These are phyloP conservation scores for Cladophialophora chaetospira DNA, from an alignment of 2,329 filamentous ascomycete genomes.

Conservation along the genomic window DNA sequence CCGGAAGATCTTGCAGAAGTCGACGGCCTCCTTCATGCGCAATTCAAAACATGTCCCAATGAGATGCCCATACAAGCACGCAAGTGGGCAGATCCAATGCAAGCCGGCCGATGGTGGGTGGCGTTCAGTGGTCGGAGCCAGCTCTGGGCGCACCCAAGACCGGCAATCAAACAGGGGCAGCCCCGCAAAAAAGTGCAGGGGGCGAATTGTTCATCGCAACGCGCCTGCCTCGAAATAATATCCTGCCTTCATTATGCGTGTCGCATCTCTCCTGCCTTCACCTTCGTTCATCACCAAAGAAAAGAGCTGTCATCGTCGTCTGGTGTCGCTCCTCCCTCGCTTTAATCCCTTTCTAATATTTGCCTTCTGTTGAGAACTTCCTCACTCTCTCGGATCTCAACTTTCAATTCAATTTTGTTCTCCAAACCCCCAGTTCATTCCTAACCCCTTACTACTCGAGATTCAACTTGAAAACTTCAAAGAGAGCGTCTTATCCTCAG, in stretches of 20 bases:
- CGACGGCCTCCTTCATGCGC: slow-evolving; percentile 3
- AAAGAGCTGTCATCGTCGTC: slow-evolving; percentile 31
- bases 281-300: slow-evolving; percentile 24
- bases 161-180: not conserved
- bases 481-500: slow-evolving; percentile 4
- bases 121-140: slow-evolving; percentile 1
- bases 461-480: not conserved
- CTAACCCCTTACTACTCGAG: slow-evolving; percentile 10
- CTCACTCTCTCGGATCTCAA: slow-evolving; percentile 28
- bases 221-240: slow-evolving; percentile 1
- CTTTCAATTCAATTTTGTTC: slow-evolving; percentile 13
- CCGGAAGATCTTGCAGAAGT: not conserved
- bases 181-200: not conserved
- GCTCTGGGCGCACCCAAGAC: slow-evolving; percentile 6
- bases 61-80: slow-evolving; percentile 7
- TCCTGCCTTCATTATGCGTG: slow-evolving; percentile 3
- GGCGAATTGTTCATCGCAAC: not conserved
- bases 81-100: slow-evolving; percentile 11
- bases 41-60: slow-evolving; percentile 29
- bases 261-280: slow-evolving; percentile 1
- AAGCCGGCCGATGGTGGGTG: not conserved
- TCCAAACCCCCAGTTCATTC: slow-evolving; percentile 2
- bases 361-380: slow-evolving; percentile 24
- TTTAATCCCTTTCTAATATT: slow-evolving; percentile 31
- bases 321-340: slow-evolving; percentile 35